Base-by-base conservation (phyloP, 805 yeast species). In the Nakazawaea wyomingensis region DNA sequence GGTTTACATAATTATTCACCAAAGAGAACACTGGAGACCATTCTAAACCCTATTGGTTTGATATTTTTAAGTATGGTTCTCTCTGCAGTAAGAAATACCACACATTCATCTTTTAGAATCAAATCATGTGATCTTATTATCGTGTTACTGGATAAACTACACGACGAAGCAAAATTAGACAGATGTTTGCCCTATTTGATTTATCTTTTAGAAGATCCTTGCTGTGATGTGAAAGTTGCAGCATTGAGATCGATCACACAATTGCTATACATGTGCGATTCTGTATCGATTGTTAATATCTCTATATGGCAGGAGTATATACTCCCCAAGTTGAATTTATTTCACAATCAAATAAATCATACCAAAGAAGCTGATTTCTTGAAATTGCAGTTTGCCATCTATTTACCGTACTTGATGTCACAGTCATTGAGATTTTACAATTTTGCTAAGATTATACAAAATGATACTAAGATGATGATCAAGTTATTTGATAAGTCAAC, bases 161-260 rank as follows among this genome's bases (percentile, higher is more conserved):
- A 77, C 19, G 98, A 93, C 56, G 95, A 85, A 44, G 81, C 80
- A 13, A 91, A 89, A 56, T 65, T 93, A 31, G 97, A 93, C 58
- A 64, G 97, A 35, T 78, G 88, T 26, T 60, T 93, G 19, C 98
- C 99, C 0, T 87, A 83, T 55, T 59, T 93, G 19, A 73, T 86
- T 18, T 65, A 78, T n/a, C 66, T 88, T 41, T 59, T 90, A 11
- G 88, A 85, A 40, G 96, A 87, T 47, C 64, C 71, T 1, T 71
- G 81, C 16, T 70, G 78, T 1, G 74, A 71, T 36, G 93, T 88
- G 3, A 85, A 82, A 41, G 72, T 80, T 1, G 65, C 78, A 3
- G 85, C 95, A 0, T 52, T 93, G 6, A 66, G 76, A 36, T 65
- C 81, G 2, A 55, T 86, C 36, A 78, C 95, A 0, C 90, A 86